Evolutionary conservation across 345 rosid species (phyloP).

Genomic region (Euphorbia peplus): DNA sequence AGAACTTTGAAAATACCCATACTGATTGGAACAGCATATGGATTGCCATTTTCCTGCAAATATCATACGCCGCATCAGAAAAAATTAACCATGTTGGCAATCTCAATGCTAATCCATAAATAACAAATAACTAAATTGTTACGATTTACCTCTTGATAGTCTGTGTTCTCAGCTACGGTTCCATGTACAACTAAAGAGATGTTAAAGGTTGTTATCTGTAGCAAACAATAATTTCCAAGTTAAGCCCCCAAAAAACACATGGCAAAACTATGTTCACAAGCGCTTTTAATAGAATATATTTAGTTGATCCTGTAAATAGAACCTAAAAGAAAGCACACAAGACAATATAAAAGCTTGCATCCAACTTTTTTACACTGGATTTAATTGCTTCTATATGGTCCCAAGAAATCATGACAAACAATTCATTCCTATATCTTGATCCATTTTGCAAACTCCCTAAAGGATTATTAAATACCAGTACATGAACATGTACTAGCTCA

Average conservation of each 20-base stretch:
- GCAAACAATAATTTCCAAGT: constrained; percentile 13
- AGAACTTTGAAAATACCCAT: constrained; percentile 62
- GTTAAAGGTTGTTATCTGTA: constrained; percentile 67
- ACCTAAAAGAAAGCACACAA: not conserved
- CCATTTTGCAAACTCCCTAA: not conserved
- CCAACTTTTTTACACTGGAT: not conserved
- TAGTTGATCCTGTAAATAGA: not conserved
- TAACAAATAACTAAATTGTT: not conserved
- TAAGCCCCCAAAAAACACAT: not conserved
- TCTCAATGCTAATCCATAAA: not conserved
- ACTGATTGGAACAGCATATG: constrained; percentile 61
- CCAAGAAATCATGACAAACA: constrained; percentile 1
- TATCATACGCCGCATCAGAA: not conserved
- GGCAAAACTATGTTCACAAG: not conserved
- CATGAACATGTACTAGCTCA: not conserved
- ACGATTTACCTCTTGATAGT: constrained; percentile 48
- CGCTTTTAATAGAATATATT: not conserved
- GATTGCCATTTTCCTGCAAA: constrained; percentile 55
- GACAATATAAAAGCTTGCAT: not conserved
- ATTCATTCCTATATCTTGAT: not conserved
- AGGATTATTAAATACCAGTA: not conserved
- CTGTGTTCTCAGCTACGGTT: constrained; percentile 53
- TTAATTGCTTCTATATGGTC: not conserved
- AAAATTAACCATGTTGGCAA: not conserved
- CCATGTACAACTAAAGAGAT: constrained; percentile 71